Evolutionary conservation across 2,329 filamentous ascomycete species (phyloP), one percentile per base, ranked within the genome.

Genomic region (Aspergillus novofumigatus): DNA sequence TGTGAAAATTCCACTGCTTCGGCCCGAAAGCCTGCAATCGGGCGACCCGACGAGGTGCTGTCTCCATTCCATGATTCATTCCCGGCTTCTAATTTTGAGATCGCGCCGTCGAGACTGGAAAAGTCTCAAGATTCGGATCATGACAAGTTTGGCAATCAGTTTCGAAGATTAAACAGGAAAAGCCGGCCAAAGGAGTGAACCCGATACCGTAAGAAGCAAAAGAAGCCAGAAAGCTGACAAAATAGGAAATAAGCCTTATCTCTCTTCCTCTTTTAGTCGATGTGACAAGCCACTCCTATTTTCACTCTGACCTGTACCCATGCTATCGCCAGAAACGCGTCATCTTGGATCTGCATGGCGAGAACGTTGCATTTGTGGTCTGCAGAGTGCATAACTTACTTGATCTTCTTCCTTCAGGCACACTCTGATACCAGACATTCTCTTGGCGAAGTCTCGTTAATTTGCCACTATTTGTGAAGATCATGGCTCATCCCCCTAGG

Each of bases 401-500:
- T 47, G 9, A 3, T 23, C 44, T 1, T 10, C 41, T 20, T 51
- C 21, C 20, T 48, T 32, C 49, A 56, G 42, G 26, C 35, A 38
- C 32, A 38, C 32, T 35, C 32, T 28, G 29, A 49, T 32, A 49
- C 20, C 29, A 50, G 42, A 45, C 26, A 21, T 52, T 41, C 50
- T 52, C 64, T 64, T 64, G 62, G 62, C 62, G 54, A 44, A 57
- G 28, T 41, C 35, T 25, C 38, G 25, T 41, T 38, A 44, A 26
- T 53, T 51, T 51, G 29, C 29, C 23, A 35, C 52, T 50, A 54
- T 32, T 21, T 21, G 32, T 57, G 55, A 32, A 58, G 54, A 65
- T 59, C 58, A 56, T 57, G 50, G 48, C 44, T 52, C 63, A 60
- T 57, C 47, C 55, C 58, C 59, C 48, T 60, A 66, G 62, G 64